Conservation (phyloP, 2,329 filamentous ascomycete genomes). For the Graphiopsis chlorocephala region DNA sequence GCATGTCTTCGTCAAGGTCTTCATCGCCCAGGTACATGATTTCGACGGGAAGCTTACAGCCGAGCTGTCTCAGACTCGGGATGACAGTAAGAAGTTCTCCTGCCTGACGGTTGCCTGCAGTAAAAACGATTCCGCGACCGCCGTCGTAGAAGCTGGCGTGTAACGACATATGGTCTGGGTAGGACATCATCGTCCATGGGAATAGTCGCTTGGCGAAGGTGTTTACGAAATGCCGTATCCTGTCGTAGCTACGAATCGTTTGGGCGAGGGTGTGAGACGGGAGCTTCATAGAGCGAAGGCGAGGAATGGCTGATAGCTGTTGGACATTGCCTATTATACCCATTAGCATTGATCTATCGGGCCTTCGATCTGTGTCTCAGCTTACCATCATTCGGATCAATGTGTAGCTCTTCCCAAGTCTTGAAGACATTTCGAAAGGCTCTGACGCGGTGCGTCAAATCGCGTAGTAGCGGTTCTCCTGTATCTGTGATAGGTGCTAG, state of each 20-base stretch:
- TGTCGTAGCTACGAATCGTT: constrained; percentile 41
- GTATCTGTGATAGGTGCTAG: constrained; percentile 18
- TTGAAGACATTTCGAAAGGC: constrained; percentile 19
- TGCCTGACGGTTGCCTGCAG: constrained; percentile 45
- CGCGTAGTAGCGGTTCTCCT: constrained; percentile 20
- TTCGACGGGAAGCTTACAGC: constrained; percentile 41
- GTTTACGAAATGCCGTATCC: constrained; percentile 41
- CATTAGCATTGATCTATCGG: neutral
- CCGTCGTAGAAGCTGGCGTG: constrained; percentile 43
- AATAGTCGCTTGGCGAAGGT: constrained; percentile 41
- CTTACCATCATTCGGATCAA: neutral
- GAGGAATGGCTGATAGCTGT: constrained; percentile 16
- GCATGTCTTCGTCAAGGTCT: constrained; percentile 44
- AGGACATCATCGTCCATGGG: constrained; percentile 43
- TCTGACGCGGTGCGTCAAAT: constrained; percentile 19
- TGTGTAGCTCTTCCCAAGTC: constrained; percentile 21
- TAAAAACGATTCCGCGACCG: constrained; percentile 45
- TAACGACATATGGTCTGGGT: constrained; percentile 45
- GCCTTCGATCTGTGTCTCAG: neutral
- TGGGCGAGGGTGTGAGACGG: constrained; percentile 16
- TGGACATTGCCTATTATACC: neutral
- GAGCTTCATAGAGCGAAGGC: constrained; percentile 12
- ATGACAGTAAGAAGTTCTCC: constrained; percentile 46
- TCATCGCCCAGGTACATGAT: constrained; percentile 44
- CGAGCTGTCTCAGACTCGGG: constrained; percentile 36